Conservation (phyloP, 257 asterid species). For the Capsicum pubescens region DNA sequence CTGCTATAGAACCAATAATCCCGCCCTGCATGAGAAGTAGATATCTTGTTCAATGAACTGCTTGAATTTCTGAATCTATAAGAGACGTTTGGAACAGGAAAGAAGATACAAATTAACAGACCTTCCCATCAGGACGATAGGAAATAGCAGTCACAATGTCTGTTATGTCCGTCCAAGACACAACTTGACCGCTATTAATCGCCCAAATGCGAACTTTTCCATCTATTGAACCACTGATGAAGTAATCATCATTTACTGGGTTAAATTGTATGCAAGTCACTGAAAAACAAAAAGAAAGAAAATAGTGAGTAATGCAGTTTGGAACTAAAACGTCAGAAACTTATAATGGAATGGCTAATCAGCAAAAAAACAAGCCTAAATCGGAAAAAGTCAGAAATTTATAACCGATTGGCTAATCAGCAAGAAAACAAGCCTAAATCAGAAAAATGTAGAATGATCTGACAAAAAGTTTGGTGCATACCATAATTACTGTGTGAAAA, state of each 20-base stretch:
- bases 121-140: constrained; percentile 89
- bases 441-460: background rate
- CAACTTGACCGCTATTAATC: constrained; percentile 66
- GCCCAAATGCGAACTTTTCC: constrained; percentile 95
- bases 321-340: constrained; percentile 12
- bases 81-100: background rate
- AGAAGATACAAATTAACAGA: constrained; percentile 34
- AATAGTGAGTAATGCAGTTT: constrained; percentile 10
- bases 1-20: constrained; percentile 72
- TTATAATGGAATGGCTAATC: background rate
- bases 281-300: constrained; percentile 39
- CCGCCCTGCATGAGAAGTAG: constrained; percentile 63
- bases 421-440: background rate
- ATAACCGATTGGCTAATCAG: background rate
- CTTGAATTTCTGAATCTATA: background rate
- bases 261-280: constrained; percentile 87
- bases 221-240: constrained; percentile 96
- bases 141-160: constrained; percentile 92
- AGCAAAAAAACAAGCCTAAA: background rate
- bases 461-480: constrained; percentile 34
- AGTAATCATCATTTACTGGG: constrained; percentile 73
- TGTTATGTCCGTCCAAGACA: constrained; percentile 76
- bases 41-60: constrained; percentile 10
- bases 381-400: background rate
- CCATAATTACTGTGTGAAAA: constrained; percentile 85